These are phyloP conservation scores for Aspergillus novofumigatus DNA, from an alignment of 2,329 filamentous ascomycete species.

Conservation along the genomic window DNA sequence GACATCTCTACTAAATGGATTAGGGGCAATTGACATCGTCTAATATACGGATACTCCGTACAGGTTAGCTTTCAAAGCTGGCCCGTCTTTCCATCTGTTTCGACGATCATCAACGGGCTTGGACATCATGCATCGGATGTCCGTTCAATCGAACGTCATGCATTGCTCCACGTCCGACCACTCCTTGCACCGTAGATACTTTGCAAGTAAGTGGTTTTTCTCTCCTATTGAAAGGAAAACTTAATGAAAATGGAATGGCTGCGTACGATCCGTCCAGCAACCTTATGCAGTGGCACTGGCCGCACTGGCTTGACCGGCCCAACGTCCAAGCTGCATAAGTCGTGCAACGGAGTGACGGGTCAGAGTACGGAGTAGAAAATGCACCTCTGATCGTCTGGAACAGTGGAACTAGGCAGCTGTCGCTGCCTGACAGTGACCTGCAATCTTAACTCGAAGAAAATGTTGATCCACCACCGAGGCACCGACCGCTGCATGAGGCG, in stretches of 20 bases:
- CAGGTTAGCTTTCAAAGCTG: neutral
- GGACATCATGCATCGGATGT: neutral
- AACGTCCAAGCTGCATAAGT: neutral
- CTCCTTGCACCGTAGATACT: neutral
- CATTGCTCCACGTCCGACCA: neutral
- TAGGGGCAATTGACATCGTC: neutral
- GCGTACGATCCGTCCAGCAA: neutral
- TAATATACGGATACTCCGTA: too few species aligned
- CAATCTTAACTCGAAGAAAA: neutral
- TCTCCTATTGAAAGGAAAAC: neutral
- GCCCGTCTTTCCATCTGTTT: neutral
- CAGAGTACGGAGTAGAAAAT: neutral
- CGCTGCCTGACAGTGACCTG: neutral
- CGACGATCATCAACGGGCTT: neutral
- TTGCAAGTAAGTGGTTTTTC: neutral
- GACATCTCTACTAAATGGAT: neutral
- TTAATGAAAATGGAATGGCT: neutral
- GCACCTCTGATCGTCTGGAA: neutral
- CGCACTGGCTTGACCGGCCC: neutral
- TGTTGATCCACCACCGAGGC: neutral
- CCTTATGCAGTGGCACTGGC: neutral
- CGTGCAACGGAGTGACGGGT: neutral
- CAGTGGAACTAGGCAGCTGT: neutral
- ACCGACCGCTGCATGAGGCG: neutral
- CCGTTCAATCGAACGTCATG: neutral